These are phyloP conservation scores for Chytriomyces hyalinus DNA, from an alignment of 192 early-diverging fungal species.

Conservation along the genomic window DNA sequence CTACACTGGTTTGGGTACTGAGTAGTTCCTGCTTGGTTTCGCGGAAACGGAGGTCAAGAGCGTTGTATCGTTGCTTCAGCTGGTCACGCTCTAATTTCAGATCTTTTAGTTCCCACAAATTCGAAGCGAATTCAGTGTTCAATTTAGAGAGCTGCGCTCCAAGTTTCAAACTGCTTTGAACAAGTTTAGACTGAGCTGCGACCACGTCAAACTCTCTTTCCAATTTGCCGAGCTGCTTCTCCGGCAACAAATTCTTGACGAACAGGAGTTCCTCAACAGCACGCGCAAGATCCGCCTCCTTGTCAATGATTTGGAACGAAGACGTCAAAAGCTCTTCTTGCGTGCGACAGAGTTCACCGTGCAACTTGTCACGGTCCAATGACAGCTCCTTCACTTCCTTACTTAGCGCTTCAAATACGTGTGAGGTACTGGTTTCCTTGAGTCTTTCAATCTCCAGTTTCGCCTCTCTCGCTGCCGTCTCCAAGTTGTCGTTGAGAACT, in stretches of 20 bases:
- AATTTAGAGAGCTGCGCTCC: slow-evolving; percentile 27
- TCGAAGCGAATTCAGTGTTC: slow-evolving; percentile 1
- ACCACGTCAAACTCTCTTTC: background rate
- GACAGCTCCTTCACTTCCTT: background rate
- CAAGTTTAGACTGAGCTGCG: background rate
- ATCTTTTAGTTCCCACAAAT: slow-evolving; percentile 17
- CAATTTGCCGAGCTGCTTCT: background rate
- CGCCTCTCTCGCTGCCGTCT: background rate
- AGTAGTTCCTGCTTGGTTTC: background rate
- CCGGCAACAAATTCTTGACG: background rate
- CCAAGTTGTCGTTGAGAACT: background rate
- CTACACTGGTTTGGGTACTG: background rate
- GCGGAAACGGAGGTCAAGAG: background rate
- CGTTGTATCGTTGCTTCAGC: background rate
- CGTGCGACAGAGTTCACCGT: background rate
- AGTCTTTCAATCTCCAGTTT: background rate
- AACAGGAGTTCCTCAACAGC: background rate
- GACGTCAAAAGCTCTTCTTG: slow-evolving; percentile 25
- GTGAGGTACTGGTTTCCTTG: background rate
- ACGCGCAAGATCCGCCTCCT: background rate
- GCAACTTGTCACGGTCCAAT: background rate
- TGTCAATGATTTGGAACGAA: slow-evolving; percentile 9
- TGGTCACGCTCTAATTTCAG: slow-evolving; percentile 1
- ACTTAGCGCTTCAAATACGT: background rate
- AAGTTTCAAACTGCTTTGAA: slow-evolving; percentile 19